phyloP scores from a whole-genome alignment of 495 filamentous ascomycete species.

The Trichocladium uniseriatum region DNA sequence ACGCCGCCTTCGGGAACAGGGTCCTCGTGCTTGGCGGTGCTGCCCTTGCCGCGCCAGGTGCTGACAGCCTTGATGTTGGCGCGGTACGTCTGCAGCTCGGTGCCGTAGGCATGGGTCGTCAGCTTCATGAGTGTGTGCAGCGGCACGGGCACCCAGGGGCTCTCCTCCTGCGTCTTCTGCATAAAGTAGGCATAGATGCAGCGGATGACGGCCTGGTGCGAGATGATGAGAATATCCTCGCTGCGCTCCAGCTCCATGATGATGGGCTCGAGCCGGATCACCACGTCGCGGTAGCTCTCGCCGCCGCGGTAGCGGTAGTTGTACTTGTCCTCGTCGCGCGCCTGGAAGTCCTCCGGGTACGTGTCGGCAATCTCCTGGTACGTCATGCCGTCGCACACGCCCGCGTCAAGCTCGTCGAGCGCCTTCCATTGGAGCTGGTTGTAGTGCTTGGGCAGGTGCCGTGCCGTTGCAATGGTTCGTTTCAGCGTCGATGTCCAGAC shows the following conservation, averaged over 20 bases:
- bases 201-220: conserved; percentile 89
- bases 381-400: conserved; percentile 92
- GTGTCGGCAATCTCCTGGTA: conserved; percentile 80
- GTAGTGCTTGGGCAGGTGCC: conserved; percentile 63
- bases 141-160: conserved; percentile 89
- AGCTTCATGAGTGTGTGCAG: conserved; percentile 94
- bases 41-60: conserved; percentile 89
- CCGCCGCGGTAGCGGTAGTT: conserved; percentile 98
- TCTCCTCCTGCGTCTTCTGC: conserved; percentile 84
- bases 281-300: conserved; percentile 94
- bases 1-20: conserved; percentile 33
- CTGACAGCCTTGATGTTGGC: conserved; percentile 90
- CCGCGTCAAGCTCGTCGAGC: conserved; percentile 91
- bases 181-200: conserved; percentile 99
- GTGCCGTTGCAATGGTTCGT: conserved; percentile 85
- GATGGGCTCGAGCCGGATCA: conserved; percentile 94
- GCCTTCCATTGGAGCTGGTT: conserved; percentile 98
- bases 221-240: conserved; percentile 96
- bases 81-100: conserved; percentile 73
- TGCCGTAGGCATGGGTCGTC: conserved; percentile 88
- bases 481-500: conserved; percentile 96
- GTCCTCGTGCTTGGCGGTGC: conserved; percentile 63
- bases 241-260: conserved; percentile 97
- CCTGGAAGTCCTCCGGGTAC: conserved; percentile 90
- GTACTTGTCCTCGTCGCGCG: conserved; percentile 94